These are phyloP conservation scores for Acacia confusa DNA, from an alignment of 306 rosid genomes.

Conservation along the genomic window DNA sequence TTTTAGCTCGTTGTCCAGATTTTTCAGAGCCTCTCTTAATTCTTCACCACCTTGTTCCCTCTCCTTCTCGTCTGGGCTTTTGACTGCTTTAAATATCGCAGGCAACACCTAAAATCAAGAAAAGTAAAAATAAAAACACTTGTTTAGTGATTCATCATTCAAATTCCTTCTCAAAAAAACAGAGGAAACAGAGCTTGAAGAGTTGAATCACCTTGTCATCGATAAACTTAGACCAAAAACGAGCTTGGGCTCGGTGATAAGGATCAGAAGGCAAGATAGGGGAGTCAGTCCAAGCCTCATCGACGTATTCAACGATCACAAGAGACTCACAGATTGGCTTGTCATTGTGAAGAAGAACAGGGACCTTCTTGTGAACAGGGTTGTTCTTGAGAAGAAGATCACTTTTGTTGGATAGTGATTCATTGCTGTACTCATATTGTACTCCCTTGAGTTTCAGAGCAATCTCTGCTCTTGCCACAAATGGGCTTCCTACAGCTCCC, in stretches of 20 bases:
- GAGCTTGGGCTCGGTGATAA: conserved; percentile 35
- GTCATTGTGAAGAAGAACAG: conserved; percentile 44
- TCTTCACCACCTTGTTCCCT: conserved; percentile 42
- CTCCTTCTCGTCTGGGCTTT: conserved; percentile 24
- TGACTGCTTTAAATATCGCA: conserved; percentile 6
- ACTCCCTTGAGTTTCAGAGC: conserved; percentile 47
- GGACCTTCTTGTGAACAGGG: conserved; percentile 46
- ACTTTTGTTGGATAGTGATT: conserved; percentile 39
- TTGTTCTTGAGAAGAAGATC: conserved; percentile 39
- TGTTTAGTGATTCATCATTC: neutral
- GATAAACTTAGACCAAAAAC: conserved; percentile 39
- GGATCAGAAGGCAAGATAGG: conserved; percentile 44
- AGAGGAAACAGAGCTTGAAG: neutral
- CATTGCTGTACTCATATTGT: conserved; percentile 30
- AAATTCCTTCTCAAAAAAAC: neutral
- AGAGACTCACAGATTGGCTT: conserved; percentile 41
- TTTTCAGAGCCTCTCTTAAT: conserved; percentile 18
- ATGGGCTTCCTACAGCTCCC: conserved; percentile 44
- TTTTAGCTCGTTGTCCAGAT: neutral
- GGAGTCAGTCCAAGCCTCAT: conserved; percentile 34
- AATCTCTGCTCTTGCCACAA: conserved; percentile 34
- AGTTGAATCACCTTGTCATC: conserved; percentile 42
- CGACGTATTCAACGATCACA: conserved; percentile 47
- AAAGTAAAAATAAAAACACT: neutral
- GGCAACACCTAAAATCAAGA: conserved; percentile 9